Evolutionary conservation across 2,329 filamentous ascomycete species (phyloP).

Genomic region (Xylaria sp.): DNA sequence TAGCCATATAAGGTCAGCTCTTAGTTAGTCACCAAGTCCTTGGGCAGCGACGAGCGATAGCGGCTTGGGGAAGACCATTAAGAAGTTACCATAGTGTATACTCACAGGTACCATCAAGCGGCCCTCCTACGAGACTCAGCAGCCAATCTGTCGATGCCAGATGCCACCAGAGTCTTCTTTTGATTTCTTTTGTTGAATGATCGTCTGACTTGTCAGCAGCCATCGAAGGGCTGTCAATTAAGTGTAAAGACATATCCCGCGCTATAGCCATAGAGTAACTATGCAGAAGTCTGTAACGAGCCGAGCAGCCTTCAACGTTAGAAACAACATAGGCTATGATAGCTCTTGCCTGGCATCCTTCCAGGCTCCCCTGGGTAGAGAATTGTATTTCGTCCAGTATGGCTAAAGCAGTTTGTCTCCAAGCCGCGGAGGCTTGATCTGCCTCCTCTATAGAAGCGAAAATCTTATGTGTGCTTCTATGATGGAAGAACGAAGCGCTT

Average conservation of each 20-base stretch:
- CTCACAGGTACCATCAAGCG: constrained; percentile 37
- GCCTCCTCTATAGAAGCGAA: constrained; percentile 41
- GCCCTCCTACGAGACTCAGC: constrained; percentile 37
- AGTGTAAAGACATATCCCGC: constrained; percentile 53
- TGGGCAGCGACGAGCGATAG: background rate
- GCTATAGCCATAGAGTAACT: constrained; percentile 47
- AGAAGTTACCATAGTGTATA: background rate
- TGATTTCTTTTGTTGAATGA: constrained; percentile 51
- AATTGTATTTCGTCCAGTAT: constrained; percentile 52
- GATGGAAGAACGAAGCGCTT: constrained; percentile 46
- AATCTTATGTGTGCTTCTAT: constrained; percentile 1
- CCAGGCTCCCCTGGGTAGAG: constrained; percentile 47
- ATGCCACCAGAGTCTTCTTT: constrained; percentile 59
- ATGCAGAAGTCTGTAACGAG: constrained; percentile 49
- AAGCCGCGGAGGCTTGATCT: constrained; percentile 31
- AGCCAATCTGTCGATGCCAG: constrained; percentile 56
- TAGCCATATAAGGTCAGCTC: constrained; percentile 50
- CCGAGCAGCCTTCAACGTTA: constrained; percentile 54
- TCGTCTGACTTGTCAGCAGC: constrained; percentile 42
- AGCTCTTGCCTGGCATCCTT: constrained; percentile 53
- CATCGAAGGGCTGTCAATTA: constrained; percentile 52
- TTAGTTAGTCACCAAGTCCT: background rate
- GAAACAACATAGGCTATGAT: constrained; percentile 54
- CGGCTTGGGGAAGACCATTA: background rate
- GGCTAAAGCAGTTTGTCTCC: constrained; percentile 49